Evolutionary conservation across 441 rosid genomes (phyloP).

Genomic region (Raphanus hybrid): DNA sequence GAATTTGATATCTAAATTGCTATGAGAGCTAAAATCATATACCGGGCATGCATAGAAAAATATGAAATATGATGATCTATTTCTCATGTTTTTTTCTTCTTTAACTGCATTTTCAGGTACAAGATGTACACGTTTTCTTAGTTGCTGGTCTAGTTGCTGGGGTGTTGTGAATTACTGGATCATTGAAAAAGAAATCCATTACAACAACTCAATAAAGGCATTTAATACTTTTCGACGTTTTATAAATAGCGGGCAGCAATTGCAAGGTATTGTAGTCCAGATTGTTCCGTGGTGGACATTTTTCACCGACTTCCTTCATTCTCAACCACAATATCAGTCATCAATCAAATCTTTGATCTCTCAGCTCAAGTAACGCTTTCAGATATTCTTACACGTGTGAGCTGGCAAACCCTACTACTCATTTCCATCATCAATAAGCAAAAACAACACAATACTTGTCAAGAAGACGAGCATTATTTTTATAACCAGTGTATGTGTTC

Average conservation of each 20-base stretch:
- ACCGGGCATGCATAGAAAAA: too few relatives aligned
- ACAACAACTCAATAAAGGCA: too few relatives aligned
- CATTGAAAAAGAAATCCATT: too few relatives aligned
- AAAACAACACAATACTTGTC: not conserved
- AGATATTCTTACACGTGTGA: not conserved
- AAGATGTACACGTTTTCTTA: not conserved
- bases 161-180: too few relatives aligned
- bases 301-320: not conserved
- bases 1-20: too few relatives aligned
- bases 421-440: not conserved
- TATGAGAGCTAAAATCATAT: too few relatives aligned
- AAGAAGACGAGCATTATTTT: not conserved
- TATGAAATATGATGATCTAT: not conserved
- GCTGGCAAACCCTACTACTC: not conserved
- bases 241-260: too few relatives aligned
- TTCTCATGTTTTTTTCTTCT: not conserved
- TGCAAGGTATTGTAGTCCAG: not conserved
- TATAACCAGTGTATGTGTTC: not conserved
- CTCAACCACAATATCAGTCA: slow-evolving; percentile 5
- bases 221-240: too few relatives aligned
- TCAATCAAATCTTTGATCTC: not conserved
- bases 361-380: not conserved
- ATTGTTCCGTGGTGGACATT: not conserved
- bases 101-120: not conserved
- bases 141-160: too few relatives aligned